Base-by-base conservation (phyloP, 2,329 filamentous ascomycete genomes). In the Coniochaeta sp. region DNA sequence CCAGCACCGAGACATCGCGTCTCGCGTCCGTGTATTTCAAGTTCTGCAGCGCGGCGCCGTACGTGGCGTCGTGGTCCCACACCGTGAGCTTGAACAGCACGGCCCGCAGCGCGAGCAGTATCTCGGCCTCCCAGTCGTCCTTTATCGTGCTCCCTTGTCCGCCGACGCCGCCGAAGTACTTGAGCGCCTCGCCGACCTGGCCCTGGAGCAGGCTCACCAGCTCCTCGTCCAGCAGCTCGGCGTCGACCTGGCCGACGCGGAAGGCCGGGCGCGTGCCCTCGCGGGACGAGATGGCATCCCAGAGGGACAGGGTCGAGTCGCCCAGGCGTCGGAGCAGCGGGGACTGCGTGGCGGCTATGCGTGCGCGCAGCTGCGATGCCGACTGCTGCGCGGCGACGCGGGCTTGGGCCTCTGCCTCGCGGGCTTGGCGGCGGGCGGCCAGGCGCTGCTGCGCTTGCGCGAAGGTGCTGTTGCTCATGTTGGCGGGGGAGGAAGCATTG, bases 51-150 rank as follows among this genome's bases (percentile, higher is more conserved):
- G 91, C 88, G 12, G 95, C 95, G 62, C 95, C 95, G 73, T 99
- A 98, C 5, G 90, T 96, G 42, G 95, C 91, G 72, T 96, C 88
- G 73, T 97, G 91, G 73, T 98, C 93, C 95, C 95, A 99, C 61
- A 99, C 88, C 17, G 90, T 91, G 63, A 99, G 83, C 75, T 99
- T 99, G 80, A 97, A 99, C 8, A 99, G 79, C 3, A 92, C 79
- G 1, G 89, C 85, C 55, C 93, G 83, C 60, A 99, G 79, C 0
- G 80, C 83, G 30, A 97, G 81, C 63, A 89, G 81, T 59, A 98
- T 93, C 75, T 98, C 95, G 58, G 90, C 81, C 16, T 87, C 87
- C 87, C 91, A 97, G 69, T 96, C 90, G 72, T 96, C 91, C 61
- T 89, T 85, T 52, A 96, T 75, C 72, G 93, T 78, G 30, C 82